These are phyloP conservation scores for Fraxinus xanthoxyloides DNA, from an alignment of 305 asterid species.

Conservation along the genomic window DNA sequence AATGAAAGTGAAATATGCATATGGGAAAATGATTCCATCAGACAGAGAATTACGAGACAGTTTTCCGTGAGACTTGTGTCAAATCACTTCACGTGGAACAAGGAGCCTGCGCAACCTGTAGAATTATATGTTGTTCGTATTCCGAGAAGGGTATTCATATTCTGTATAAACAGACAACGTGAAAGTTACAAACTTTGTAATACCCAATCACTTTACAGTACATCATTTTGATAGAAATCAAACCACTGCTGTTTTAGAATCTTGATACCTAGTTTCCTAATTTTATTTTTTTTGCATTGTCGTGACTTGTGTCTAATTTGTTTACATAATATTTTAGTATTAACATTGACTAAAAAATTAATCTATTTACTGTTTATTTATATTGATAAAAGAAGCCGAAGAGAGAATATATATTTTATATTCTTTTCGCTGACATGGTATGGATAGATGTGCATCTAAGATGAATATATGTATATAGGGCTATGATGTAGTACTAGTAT, in stretches of 20 bases:
- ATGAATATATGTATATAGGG: not conserved
- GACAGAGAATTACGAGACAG: not conserved
- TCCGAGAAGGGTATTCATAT: slow-evolving; percentile 32
- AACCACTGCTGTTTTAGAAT: slow-evolving; percentile 9
- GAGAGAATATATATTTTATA: not conserved
- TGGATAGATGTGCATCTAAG: not conserved
- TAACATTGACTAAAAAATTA: not conserved
- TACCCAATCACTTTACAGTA: slow-evolving; percentile 32
- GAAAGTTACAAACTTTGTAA: slow-evolving; percentile 43
- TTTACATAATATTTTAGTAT: too few relatives aligned
- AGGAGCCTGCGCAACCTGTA: not conserved
- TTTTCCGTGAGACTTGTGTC: not conserved
- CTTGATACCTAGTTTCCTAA: not conserved
- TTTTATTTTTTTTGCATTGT: not conserved
- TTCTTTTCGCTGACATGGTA: not conserved
- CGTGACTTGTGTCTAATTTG: not conserved
- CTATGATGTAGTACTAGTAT: not conserved
- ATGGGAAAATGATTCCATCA: slow-evolving; percentile 5
- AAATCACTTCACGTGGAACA: not conserved
- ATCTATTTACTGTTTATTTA: not conserved
- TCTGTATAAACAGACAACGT: slow-evolving; percentile 43
- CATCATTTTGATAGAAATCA: slow-evolving; percentile 17
- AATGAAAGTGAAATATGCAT: not conserved
- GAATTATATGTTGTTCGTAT: slow-evolving; percentile 15
- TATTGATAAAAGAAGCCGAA: not conserved